Evolutionary conservation across 768 basidiomycete genomes (phyloP), one percentile per base, ranked within the genome.

Genomic region (Hemileccinum impolitum): DNA sequence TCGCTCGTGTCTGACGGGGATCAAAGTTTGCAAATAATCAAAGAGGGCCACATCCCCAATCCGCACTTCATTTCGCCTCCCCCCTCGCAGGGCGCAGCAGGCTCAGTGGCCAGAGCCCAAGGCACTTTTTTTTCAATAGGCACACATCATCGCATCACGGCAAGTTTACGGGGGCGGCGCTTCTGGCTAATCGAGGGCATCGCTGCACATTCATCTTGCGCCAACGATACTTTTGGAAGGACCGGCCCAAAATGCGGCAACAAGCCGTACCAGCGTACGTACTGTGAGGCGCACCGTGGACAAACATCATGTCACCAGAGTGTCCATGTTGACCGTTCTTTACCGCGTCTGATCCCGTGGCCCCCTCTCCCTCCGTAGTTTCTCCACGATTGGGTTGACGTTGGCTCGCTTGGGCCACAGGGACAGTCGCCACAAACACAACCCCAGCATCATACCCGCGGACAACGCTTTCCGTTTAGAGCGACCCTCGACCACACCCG

Each of bases 51-150:
- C n/a, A n/a, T n/a, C n/a, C n/a, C n/a, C n/a, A n/a, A n/a, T n/a
- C n/a, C n/a, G n/a, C n/a, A n/a, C n/a, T 8, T 50, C 60, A 63
- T 60, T 64, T 61, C 58, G 62, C 55, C 45, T 64, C 60, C 55
- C 46, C 31, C n/a, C 32, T 25, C 21, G 17, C 48, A 48, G 32
- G 43, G 45, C 46, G 50, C 37, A 47, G 44, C 36, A 23, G 49
- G 26, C n/a, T n/a, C 37, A 19, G 17, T 38, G 37, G 37, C 51
- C 37, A 58, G 59, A 54, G 7, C 38, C 15, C 39, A 25, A 48
- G 52, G 54, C 19, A 50, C 60, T 26, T 19, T 34, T 48, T 26
- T 19, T 34, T 48, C 12, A 43, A 39, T 31, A 55, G 52, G 58
- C 43, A 51, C 52, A 50, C 48, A 11, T 32, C 17, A 36, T 36